A percentile compares a stretch with the other conserved stretches of the same genome.
These are phyloP conservation scores for Mortierella sp. DNA, from an alignment of 371 early-diverging fungal genomes.

Conservation along the genomic window DNA sequence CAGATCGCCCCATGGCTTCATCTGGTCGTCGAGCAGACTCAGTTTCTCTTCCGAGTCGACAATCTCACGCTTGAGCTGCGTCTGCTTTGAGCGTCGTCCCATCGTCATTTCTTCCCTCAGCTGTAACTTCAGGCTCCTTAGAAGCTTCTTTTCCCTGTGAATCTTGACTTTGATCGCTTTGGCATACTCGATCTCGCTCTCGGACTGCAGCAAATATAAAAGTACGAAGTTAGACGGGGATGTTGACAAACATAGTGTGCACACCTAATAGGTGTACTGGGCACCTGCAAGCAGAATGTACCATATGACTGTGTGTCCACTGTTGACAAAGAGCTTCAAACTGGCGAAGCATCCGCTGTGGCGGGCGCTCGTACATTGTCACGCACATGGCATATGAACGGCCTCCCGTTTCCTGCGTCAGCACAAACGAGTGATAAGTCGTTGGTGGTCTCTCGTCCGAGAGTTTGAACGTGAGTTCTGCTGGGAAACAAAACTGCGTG, in stretches of 20 bases:
- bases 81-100: constrained; percentile 41
- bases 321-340: constrained; percentile 23
- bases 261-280: background rate
- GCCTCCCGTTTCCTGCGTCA: constrained; percentile 78
- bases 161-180: constrained; percentile 63
- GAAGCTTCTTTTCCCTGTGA: constrained; percentile 30
- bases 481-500: constrained; percentile 85
- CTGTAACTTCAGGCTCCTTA: constrained; percentile 40
- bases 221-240: no score
- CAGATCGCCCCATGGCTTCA: constrained; percentile 71
- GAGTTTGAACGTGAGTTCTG: constrained; percentile 66
- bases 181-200: constrained; percentile 68
- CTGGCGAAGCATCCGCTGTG: constrained; percentile 24
- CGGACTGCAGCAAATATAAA: constrained; percentile 34
- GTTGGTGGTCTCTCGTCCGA: constrained; percentile 69
- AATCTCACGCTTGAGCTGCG: constrained; percentile 58
- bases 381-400: constrained; percentile 79
- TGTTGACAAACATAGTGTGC: no score
- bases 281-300: background rate
- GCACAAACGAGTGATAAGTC: constrained; percentile 79
- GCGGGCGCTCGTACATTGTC: constrained; percentile 68
- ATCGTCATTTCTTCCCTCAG: constrained; percentile 33
- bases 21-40: constrained; percentile 69
- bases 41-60: constrained; percentile 77
- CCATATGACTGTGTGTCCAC: constrained; percentile 44